A percentile compares a stretch with the other conserved stretches of the same genome.
Conservation (phyloP, 768 basidiomycete species). For the Mycena kentingensis region DNA sequence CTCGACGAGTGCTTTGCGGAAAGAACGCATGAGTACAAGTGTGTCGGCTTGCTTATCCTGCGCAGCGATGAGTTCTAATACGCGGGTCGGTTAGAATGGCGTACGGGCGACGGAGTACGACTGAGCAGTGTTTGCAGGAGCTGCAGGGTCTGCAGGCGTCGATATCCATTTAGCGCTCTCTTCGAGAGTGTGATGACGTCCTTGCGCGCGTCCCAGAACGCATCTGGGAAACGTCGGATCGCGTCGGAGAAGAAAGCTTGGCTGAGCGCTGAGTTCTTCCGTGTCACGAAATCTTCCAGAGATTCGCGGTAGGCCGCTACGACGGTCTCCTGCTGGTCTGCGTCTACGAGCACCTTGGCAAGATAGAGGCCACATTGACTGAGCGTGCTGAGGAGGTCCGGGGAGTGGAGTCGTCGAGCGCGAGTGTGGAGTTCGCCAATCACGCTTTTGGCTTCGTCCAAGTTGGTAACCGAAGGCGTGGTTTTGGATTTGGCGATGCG, state of each 20-base stretch:
- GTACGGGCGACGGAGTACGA: slow-evolving; percentile 52
- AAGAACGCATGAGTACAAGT: slow-evolving; percentile 47
- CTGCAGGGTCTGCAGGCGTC: slow-evolving; percentile 73
- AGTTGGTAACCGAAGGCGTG: slow-evolving; percentile 48
- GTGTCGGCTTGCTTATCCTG: slow-evolving; percentile 43
- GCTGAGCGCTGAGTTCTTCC: slow-evolving; percentile 80
- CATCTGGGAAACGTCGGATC: slow-evolving; percentile 60
- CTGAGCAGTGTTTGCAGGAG: slow-evolving; percentile 67
- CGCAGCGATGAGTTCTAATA: slow-evolving; percentile 5
- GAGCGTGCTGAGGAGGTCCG: slow-evolving; percentile 64
- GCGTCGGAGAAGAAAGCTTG: slow-evolving; percentile 78
- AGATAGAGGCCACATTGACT: slow-evolving; percentile 74
- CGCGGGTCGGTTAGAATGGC: slow-evolving; percentile 23
- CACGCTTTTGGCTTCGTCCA: slow-evolving; percentile 46
- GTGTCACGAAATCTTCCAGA: slow-evolving; percentile 71
- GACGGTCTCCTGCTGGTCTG: slow-evolving; percentile 47
- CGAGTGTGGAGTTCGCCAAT: slow-evolving; percentile 68
- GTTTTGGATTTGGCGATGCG: slow-evolving; percentile 79
- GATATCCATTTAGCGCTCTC: slow-evolving; percentile 73
- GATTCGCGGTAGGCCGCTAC: slow-evolving; percentile 63
- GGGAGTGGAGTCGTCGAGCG: slow-evolving; percentile 66
- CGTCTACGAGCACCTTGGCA: slow-evolving; percentile 47
- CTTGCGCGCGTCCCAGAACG: slow-evolving; percentile 66
- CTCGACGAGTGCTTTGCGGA: slow-evolving; percentile 53
- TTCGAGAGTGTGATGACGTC: slow-evolving; percentile 57